phyloP scores from a whole-genome alignment of 495 filamentous ascomycete species.

The Lichina pygmaea region DNA sequence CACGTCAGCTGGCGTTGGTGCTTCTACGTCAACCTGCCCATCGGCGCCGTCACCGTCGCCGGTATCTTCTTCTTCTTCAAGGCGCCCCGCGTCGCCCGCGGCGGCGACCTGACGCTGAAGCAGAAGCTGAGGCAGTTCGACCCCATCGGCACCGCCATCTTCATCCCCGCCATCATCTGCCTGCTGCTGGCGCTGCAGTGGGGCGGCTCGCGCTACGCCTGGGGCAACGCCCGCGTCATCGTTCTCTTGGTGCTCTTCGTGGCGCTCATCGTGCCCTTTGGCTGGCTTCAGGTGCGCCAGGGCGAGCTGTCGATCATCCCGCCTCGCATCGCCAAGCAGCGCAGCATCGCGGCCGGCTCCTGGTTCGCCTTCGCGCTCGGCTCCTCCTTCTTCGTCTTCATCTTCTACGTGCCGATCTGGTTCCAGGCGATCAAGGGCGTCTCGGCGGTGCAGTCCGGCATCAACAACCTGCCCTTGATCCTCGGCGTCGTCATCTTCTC shows the following conservation, averaged over 20 bases:
- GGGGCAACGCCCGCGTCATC: slow-evolving; percentile 4
- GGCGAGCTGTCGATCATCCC: slow-evolving; percentile 57
- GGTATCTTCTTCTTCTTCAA: slow-evolving; percentile 34
- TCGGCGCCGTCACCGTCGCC: slow-evolving; percentile 35
- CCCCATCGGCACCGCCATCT: slow-evolving; percentile 32
- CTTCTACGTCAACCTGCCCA: slow-evolving; percentile 46
- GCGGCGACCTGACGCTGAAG: slow-evolving; percentile 13
- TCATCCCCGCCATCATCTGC: slow-evolving; percentile 46
- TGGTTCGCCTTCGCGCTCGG: slow-evolving; percentile 29
- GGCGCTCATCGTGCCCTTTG: slow-evolving; percentile 30
- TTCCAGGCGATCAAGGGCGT: slow-evolving; percentile 36
- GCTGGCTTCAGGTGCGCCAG: slow-evolving; percentile 33
- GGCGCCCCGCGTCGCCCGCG: slow-evolving; percentile 20
- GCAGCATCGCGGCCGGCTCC: slow-evolving; percentile 29
- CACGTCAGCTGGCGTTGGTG: slow-evolving; percentile 53
- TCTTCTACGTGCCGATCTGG: slow-evolving; percentile 49
- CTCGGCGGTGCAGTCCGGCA: slow-evolving; percentile 3
- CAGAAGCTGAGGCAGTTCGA: slow-evolving; percentile 35
- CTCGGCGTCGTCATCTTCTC: slow-evolving; percentile 3
- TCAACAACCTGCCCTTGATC: slow-evolving; percentile 40
- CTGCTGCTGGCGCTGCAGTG: slow-evolving; percentile 63
- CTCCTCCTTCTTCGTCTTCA: slow-evolving; percentile 27
- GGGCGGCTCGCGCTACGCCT: slow-evolving; percentile 10
- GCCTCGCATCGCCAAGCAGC: slow-evolving; percentile 39
- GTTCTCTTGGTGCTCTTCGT: slow-evolving; percentile 2